phyloP scores from a whole-genome alignment of 2,329 filamentous ascomycete genomes.

The Myrmaecium sp. region DNA sequence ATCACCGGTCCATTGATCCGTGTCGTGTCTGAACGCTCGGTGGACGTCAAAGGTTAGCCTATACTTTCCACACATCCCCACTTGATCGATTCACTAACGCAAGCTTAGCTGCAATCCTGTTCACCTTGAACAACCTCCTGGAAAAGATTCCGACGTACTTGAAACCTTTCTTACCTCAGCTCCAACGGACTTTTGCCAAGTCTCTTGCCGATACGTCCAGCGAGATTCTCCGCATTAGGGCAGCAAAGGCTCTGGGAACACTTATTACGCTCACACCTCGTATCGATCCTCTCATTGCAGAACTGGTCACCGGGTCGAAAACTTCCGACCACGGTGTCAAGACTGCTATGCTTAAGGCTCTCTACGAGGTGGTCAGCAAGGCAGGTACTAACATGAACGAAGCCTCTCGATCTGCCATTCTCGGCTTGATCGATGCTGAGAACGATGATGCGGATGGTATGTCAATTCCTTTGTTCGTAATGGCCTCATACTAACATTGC shows the following conservation, averaged over 20 bases:
- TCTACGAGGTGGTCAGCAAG: constrained; percentile 93
- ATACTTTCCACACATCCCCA: too few species aligned
- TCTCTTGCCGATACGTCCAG: constrained; percentile 86
- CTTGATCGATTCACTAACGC: background rate
- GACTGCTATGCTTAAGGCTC: constrained; percentile 89
- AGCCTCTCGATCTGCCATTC: constrained; percentile 65
- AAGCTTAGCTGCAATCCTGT: constrained; percentile 56
- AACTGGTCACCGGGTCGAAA: constrained; percentile 90
- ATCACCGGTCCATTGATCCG: constrained; percentile 95
- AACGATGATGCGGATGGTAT: constrained; percentile 53
- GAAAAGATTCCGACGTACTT: constrained; percentile 93
- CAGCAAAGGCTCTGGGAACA: constrained; percentile 85
- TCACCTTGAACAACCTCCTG: constrained; percentile 84
- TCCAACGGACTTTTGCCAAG: constrained; percentile 94
- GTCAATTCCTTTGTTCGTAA: constrained; percentile 6
- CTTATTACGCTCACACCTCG: constrained; percentile 90
- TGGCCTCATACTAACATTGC: constrained; percentile 6
- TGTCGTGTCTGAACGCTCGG: constrained; percentile 90
- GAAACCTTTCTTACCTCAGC: constrained; percentile 90
- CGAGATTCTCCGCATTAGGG: constrained; percentile 69
- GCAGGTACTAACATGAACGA: constrained; percentile 93
- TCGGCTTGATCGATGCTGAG: constrained; percentile 77
- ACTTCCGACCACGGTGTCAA: constrained; percentile 74
- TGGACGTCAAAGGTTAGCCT: constrained; percentile 60
- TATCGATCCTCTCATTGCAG: constrained; percentile 82